Evolutionary conservation across 495 filamentous ascomycete species (phyloP).

Genomic region (Penicillium silybi): DNA sequence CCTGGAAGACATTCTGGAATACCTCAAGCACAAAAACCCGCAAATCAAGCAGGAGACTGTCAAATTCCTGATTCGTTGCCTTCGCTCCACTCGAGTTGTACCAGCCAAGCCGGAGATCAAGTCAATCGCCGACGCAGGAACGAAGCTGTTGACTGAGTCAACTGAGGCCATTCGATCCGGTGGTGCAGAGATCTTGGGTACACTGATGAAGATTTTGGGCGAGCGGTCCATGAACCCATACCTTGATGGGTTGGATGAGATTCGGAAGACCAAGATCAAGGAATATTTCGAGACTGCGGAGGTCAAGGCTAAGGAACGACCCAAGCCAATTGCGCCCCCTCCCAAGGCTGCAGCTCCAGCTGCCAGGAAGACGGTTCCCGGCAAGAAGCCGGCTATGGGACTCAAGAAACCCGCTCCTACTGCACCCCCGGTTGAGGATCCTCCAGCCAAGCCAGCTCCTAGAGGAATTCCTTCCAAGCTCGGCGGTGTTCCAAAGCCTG

Average conservation of each 20-base stretch:
- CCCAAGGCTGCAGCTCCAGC: constrained; percentile 49
- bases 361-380: constrained; percentile 40
- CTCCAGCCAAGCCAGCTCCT: constrained; percentile 55
- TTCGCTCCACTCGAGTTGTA: constrained; percentile 77
- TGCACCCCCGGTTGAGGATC: constrained; percentile 53
- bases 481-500: constrained; percentile 61
- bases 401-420: constrained; percentile 55
- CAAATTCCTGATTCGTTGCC: constrained; percentile 82
- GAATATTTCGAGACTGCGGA: constrained; percentile 89
- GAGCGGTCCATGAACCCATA: constrained; percentile 95
- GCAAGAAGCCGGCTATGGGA: constrained; percentile 52
- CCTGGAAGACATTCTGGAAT: constrained; percentile 83
- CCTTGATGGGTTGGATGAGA: constrained; percentile 93
- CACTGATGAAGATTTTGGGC: constrained; percentile 97
- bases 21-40: constrained; percentile 89
- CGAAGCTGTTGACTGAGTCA: constrained; percentile 85
- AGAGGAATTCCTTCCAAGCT: constrained; percentile 60
- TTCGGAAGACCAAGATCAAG: constrained; percentile 92
- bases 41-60: constrained; percentile 94
- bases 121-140: constrained; percentile 77
- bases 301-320: constrained; percentile 96
- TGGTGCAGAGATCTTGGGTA: constrained; percentile 88
- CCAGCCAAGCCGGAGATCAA: constrained; percentile 80
- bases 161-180: constrained; percentile 79
- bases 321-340: constrained; percentile 73